These are phyloP conservation scores for Cladosporium austrohemisphaericum DNA, from an alignment of 2,329 filamentous ascomycete genomes.

Conservation along the genomic window DNA sequence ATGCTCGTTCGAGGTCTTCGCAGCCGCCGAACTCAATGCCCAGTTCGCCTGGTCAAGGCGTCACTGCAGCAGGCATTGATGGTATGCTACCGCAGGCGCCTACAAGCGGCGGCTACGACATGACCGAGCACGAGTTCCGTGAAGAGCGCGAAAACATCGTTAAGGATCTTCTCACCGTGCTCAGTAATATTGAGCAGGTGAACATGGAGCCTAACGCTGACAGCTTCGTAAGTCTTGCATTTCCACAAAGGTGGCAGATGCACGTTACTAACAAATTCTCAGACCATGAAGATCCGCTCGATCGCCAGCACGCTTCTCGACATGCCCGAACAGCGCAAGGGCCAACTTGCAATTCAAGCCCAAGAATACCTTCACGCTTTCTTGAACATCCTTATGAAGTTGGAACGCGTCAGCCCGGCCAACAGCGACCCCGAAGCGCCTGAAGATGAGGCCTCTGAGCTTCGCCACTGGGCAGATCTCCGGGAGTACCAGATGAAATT, in stretches of 20 bases:
- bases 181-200: constrained; percentile 74
- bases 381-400: constrained; percentile 67
- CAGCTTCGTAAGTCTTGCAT: constrained; percentile 60
- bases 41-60: constrained; percentile 32
- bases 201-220: constrained; percentile 74
- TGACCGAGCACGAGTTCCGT: constrained; percentile 62
- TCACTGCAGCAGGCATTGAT: constrained; percentile 37
- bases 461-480: constrained; percentile 73
- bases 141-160: constrained; percentile 78
- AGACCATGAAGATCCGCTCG: constrained; percentile 79
- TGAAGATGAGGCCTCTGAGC: constrained; percentile 68
- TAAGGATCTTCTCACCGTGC: constrained; percentile 69
- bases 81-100: constrained; percentile 30
- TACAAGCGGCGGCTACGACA: constrained; percentile 36
- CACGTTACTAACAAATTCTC: constrained; percentile 28
- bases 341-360: constrained; percentile 53
- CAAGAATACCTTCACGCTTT: constrained; percentile 71
- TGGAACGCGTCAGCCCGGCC: constrained; percentile 61
- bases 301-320: constrained; percentile 77
- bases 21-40: constrained; percentile 39
- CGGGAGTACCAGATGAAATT: constrained; percentile 74
- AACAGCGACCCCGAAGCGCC: constrained; percentile 33
- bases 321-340: constrained; percentile 51
- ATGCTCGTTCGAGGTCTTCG: constrained; percentile 36
- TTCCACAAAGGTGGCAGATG: constrained; percentile 1